Conservation (phyloP, 2,329 filamentous ascomycete genomes). For the Hypoxylon sp. region DNA sequence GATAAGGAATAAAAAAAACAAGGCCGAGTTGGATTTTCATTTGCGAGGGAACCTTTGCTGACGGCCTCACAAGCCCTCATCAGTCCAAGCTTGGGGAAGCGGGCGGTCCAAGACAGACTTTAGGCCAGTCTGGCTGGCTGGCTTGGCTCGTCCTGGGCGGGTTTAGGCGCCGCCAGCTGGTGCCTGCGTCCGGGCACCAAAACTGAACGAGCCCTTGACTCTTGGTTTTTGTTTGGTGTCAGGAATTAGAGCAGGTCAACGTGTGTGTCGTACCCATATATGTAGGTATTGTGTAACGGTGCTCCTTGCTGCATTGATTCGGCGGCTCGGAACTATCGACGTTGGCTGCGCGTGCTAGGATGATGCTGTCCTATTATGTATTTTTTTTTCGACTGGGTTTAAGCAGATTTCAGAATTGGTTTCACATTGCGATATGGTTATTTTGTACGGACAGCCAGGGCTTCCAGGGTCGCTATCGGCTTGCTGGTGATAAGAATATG, state of each 20-base stretch:
- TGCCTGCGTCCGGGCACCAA: slow-evolving; percentile 24
- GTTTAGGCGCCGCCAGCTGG: slow-evolving; percentile 32
- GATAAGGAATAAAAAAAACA: slow-evolving; percentile 13
- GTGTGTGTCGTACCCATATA: slow-evolving; percentile 37
- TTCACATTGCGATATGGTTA: slow-evolving; percentile 35
- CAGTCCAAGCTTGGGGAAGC: slow-evolving; percentile 24
- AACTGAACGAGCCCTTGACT: slow-evolving; percentile 11
- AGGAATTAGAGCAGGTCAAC: slow-evolving; percentile 6
- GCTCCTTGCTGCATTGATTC: slow-evolving; percentile 40
- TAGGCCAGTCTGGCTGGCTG: slow-evolving; percentile 27
- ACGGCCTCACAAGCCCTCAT: neutral
- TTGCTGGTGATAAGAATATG: neutral
- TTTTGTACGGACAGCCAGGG: slow-evolving; percentile 20
- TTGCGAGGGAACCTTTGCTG: slow-evolving; percentile 24
- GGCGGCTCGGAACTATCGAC: slow-evolving; percentile 40
- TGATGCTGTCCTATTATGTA: slow-evolving; percentile 27
- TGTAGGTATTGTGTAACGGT: slow-evolving; percentile 42
- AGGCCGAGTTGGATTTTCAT: slow-evolving; percentile 30
- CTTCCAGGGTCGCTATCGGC: neutral
- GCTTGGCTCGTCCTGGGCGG: slow-evolving; percentile 31
- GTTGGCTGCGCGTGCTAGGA: slow-evolving; percentile 31
- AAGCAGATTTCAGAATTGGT: slow-evolving; percentile 35
- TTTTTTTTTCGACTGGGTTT: slow-evolving; percentile 22
- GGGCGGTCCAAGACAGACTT: slow-evolving; percentile 30
- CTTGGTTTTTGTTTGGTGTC: slow-evolving; percentile 33